Conservation (phyloP, 495 filamentous ascomycete genomes). For the Oleoguttula mirabilis region DNA sequence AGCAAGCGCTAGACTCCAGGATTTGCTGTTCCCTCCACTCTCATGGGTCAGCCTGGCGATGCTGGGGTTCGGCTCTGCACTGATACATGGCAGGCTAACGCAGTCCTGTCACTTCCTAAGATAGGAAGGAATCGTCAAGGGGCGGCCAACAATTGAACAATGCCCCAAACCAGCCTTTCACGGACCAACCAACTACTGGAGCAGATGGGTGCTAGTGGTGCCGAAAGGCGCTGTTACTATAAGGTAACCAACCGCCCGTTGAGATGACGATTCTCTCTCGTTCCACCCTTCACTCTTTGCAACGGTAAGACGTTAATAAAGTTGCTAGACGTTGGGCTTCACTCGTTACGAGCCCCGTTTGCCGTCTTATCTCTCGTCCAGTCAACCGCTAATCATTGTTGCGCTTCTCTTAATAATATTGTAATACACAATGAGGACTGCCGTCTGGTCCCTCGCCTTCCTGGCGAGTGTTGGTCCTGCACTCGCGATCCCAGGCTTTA, state of each 20-base stretch:
- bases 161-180: too few relatives aligned
- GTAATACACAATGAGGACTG: slow-evolving; percentile 8
- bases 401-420: not conserved
- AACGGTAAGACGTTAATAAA: not conserved
- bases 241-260: not conserved
- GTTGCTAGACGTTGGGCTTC: slow-evolving; percentile 2
- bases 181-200: too few relatives aligned
- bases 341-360: slow-evolving; percentile 18
- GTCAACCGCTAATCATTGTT: slow-evolving; percentile 5
- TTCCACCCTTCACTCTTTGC: not conserved
- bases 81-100: too few relatives aligned
- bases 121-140: too few relatives aligned
- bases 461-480: slow-evolving; percentile 7
- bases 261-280: not conserved
- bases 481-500: not conserved
- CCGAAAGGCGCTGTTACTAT: too few relatives aligned
- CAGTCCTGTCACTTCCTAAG: too few relatives aligned
- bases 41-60: too few relatives aligned
- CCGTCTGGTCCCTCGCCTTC: slow-evolving; percentile 11
- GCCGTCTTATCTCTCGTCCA: not conserved
- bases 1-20: too few relatives aligned
- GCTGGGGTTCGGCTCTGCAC: too few relatives aligned
- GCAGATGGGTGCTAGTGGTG: too few relatives aligned
- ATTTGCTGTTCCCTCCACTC: too few relatives aligned
- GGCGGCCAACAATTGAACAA: too few relatives aligned